Evolutionary conservation across 441 rosid genomes (phyloP), one percentile per base, ranked within the genome.

Genomic region (Metrosideros polymorpha): DNA sequence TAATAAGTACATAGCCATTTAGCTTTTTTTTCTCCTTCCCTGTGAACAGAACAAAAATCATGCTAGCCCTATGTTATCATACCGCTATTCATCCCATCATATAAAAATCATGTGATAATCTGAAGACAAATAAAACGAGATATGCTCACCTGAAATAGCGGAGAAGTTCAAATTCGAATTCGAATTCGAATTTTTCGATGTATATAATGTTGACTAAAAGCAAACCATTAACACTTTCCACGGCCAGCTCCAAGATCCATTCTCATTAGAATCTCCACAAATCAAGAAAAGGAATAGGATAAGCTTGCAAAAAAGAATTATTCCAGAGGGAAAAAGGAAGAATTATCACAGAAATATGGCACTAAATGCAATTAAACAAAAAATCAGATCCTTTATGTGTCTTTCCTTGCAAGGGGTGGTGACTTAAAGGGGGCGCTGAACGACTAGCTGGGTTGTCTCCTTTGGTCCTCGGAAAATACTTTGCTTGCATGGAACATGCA

Each of bases 41-140:
- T 24, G 2, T 3, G 12, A 3, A 24, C n/a, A 8, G 8, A 52
- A 52, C 54, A 52, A 52, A 54, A 54, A 2, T 53, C 27, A 53
- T 39, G 17, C 0, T 39, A 22, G 2, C 4, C 12, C 0, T 12
- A 22, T 24, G 49, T 39, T 6, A 71, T 22, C 1, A 1, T 39
- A 39, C 39, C 79, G 7, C 15, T 22, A 22, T 39, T 7, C 8
- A 9, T 71, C 25, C 8, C 47, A 35, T 35, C 45, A 22, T 6
- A 22, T 22, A 15, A 19, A 66, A 66, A 35, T 35, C 79, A 66
- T 66, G 1, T 3, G 25, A 66, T 9, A 35, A 35, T 71, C 45
- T 2, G 1, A 71, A 71, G 17, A 71, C 3, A 22, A 32, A 71
- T 5, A 22, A 39, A 66, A 22, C 4, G 0, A 35, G n/a, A 9